Base-by-base conservation (phyloP, 495 filamentous ascomycete species). In the Thermochaetoides thermophila region DNA sequence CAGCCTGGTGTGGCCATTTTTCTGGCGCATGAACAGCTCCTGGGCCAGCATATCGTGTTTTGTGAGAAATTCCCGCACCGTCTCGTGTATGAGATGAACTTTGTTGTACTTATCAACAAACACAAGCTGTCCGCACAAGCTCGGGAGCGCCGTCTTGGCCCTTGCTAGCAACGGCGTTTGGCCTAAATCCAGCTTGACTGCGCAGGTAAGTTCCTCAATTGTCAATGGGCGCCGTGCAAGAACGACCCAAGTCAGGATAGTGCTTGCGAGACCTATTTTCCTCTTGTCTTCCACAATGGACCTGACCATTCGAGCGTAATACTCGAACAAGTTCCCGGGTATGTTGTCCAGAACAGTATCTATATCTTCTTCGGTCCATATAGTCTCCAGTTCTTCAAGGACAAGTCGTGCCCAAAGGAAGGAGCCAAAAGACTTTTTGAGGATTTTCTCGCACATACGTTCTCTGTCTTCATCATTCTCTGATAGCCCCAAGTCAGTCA, bases 401-500 rank as follows among this genome's bases (percentile, higher is more conserved):
- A 57, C 50, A 4, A 60, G 47, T 3, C 44, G 40, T 0, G 32
- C 25, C 56, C 56, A 60, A 12, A 60, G 37, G 14, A 57, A 60
- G 0, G 44, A 56, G 3, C 56, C 56, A 0, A 34, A 35, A 1
- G 56, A 49, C 9, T 52, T 56, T 0, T n/a, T 12, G 1, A 60
- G 21, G n/a, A 59, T 51, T 17, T 44, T 48, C 1, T 48, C 45
- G 23, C 42, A 49, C 39, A 58, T 46, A 2, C 21, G 17, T 7
- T 46, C 29, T 5, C 39, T 27, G 11, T 38, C 34, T 11, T 33
- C 34, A 5, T 26, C 27, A 12, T 14, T 34, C 25, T 55, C 45
- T 0, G 39, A 39, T 9, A 31, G 31, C 1, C 26, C 32, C 1
- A 55, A 29, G 15, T 52, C 42, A 7, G 28, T 29, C 1, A 56